Conservation (phyloP, 2,329 filamentous ascomycete species). For the Cercospora beticola region DNA sequence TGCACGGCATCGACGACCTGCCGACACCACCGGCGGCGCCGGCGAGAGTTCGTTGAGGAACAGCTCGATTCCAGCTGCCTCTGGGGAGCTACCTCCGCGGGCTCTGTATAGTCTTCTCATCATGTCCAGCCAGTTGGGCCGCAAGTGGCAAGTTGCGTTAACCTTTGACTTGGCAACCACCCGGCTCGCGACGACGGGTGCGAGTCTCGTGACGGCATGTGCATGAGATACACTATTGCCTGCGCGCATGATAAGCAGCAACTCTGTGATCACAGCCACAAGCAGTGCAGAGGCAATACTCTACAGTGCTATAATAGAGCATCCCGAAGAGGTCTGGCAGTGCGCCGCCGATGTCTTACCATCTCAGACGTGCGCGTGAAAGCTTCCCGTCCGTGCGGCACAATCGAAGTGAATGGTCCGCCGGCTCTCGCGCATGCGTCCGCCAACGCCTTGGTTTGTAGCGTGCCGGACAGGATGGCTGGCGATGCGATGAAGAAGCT, state of each 20-base stretch:
- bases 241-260: background rate
- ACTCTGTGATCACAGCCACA: background rate
- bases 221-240: background rate
- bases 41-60: background rate
- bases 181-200: background rate
- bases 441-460: background rate
- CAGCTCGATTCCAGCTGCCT: background rate
- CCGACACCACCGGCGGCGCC: background rate
- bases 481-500: background rate
- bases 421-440: background rate
- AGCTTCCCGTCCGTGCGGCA: background rate
- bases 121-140: background rate
- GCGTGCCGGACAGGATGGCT: background rate
- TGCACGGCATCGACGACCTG: background rate
- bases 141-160: background rate
- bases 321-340: background rate
- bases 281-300: background rate
- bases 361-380: background rate
- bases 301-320: background rate
- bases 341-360: background rate
- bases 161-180: background rate
- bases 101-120: background rate
- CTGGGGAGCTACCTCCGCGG: background rate
- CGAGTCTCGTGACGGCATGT: background rate
- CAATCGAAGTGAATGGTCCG: background rate